A percentile compares a stretch with the other conserved stretches of the same genome.
These are phyloP conservation scores for Fusarium zealandicum DNA, from an alignment of 2,329 filamentous ascomycete species.

Conservation along the genomic window DNA sequence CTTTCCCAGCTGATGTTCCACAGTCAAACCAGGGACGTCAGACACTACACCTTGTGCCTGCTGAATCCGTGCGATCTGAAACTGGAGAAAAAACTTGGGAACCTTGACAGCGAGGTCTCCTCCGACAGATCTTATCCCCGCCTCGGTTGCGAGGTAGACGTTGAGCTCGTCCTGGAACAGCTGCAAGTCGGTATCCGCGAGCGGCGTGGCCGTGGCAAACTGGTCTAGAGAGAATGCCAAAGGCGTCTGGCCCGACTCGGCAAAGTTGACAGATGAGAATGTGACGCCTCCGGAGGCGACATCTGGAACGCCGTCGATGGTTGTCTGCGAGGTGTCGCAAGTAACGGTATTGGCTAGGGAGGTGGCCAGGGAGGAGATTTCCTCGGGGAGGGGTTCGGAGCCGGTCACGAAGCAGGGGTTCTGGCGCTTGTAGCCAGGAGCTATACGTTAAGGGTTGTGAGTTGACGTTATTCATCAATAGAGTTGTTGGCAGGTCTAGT, in stretches of 20 bases:
- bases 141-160: constrained; percentile 66
- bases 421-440: constrained; percentile 39
- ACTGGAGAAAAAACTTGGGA: constrained; percentile 68
- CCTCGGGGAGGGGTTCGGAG: constrained; percentile 56
- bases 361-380: constrained; percentile 54
- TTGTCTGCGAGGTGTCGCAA: constrained; percentile 56
- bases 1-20: constrained; percentile 65
- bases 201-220: constrained; percentile 60
- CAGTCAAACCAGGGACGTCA: constrained; percentile 57
- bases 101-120: constrained; percentile 65
- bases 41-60: constrained; percentile 65
- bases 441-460: background rate
- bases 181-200: constrained; percentile 58
- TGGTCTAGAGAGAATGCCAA: constrained; percentile 61
- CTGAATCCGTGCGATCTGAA: constrained; percentile 66
- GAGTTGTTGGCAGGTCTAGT: too few species aligned
- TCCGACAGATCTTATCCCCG: constrained; percentile 61
- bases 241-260: constrained; percentile 54
- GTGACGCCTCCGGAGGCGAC: constrained; percentile 58
- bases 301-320: constrained; percentile 62
- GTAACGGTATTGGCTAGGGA: constrained; percentile 55
- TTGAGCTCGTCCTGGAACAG: constrained; percentile 62
- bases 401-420: constrained; percentile 64
- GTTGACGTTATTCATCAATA: background rate
- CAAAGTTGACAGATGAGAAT: constrained; percentile 66